Percentiles rank a stretch among this genome's conserved stretches.
These are phyloP conservation scores for Candida silvicultrix DNA, from an alignment of 805 yeast species.

Conservation along the genomic window DNA sequence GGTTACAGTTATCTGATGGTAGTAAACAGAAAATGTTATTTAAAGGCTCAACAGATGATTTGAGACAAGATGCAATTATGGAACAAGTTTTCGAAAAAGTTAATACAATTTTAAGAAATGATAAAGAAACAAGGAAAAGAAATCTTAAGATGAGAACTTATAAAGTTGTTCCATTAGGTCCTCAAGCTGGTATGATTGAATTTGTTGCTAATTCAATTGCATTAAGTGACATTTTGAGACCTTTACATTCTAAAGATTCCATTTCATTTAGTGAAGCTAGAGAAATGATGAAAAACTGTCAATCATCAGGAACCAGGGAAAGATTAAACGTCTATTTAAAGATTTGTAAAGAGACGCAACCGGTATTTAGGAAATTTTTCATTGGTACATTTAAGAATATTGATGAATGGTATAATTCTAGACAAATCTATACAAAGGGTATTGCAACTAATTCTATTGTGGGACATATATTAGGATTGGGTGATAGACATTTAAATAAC, in stretches of 20 bases:
- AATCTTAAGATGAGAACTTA: constrained; percentile 69
- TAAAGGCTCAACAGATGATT: constrained; percentile 86
- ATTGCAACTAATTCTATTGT: constrained; percentile 81
- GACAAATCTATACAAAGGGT: constrained; percentile 65
- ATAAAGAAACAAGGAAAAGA: constrained; percentile 52
- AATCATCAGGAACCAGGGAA: constrained; percentile 35
- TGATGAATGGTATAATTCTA: constrained; percentile 65
- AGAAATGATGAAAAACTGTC: constrained; percentile 52
- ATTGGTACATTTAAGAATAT: constrained; percentile 59
- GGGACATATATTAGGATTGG: constrained; percentile 85
- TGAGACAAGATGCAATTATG: constrained; percentile 96
- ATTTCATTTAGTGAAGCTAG: constrained; percentile 55
- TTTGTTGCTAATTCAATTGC: constrained; percentile 78
- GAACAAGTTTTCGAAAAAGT: constrained; percentile 93
- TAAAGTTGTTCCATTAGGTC: constrained; percentile 85
- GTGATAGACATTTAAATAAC: constrained; percentile 93
- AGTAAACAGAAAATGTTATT: constrained; percentile 49
- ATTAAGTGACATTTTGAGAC: constrained; percentile 58
- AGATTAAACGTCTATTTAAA: constrained; percentile 40
- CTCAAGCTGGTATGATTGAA: constrained; percentile 82
- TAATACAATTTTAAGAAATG: constrained; percentile 51
- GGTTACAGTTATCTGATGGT: constrained; percentile 53
- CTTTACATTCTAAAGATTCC: constrained; percentile 52
- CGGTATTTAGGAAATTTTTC: constrained; percentile 69
- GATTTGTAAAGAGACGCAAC: constrained; percentile 47